Percentiles rank a stretch among this genome's conserved stretches.
phyloP scores from a whole-genome alignment of 768 basidiomycete genomes.

The Strobilomyces confusus region DNA sequence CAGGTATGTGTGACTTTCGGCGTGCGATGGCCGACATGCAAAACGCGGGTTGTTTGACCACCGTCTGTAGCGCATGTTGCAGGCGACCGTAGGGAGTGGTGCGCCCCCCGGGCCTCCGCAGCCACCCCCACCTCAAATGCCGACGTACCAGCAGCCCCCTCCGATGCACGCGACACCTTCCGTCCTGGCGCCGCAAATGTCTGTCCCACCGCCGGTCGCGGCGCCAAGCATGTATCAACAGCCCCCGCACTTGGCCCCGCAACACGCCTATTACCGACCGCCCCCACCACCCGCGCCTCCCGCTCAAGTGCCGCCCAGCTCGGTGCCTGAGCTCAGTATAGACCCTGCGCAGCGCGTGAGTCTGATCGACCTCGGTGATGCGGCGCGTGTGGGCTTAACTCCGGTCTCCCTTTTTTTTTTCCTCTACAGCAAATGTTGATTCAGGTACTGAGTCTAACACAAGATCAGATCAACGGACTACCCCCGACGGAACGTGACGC shows the following conservation, averaged over 20 bases:
- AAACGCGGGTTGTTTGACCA: background rate
- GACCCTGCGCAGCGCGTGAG: conserved; percentile 51
- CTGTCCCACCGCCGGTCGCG: conserved; percentile 25
- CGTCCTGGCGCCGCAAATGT: conserved; percentile 31
- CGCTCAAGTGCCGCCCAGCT: conserved; percentile 27
- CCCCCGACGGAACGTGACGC: conserved; percentile 75
- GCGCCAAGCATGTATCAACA: conserved; percentile 30
- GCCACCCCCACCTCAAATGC: conserved; percentile 31
- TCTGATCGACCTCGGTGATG: conserved; percentile 3
- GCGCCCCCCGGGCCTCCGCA: conserved; percentile 28
- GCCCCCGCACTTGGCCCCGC: conserved; percentile 29
- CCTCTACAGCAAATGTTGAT: conserved; percentile 68
- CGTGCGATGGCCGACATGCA: background rate
- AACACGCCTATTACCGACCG: conserved; percentile 31
- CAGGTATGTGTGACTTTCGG: conserved; percentile 46
- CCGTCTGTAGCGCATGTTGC: conserved; percentile 46
- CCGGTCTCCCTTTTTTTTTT: background rate
- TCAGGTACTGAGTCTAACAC: conserved; percentile 79
- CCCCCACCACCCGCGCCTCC: conserved; percentile 30
- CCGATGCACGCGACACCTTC: conserved; percentile 33
- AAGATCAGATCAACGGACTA: conserved; percentile 77
- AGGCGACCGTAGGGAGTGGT: conserved; percentile 35
- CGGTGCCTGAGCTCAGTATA: conserved; percentile 37
- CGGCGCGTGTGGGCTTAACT: background rate
- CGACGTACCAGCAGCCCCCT: conserved; percentile 27